Evolutionary conservation across 306 rosid species (phyloP), one percentile per base, ranked within the genome.

Genomic region (Vigna nakashimae): DNA sequence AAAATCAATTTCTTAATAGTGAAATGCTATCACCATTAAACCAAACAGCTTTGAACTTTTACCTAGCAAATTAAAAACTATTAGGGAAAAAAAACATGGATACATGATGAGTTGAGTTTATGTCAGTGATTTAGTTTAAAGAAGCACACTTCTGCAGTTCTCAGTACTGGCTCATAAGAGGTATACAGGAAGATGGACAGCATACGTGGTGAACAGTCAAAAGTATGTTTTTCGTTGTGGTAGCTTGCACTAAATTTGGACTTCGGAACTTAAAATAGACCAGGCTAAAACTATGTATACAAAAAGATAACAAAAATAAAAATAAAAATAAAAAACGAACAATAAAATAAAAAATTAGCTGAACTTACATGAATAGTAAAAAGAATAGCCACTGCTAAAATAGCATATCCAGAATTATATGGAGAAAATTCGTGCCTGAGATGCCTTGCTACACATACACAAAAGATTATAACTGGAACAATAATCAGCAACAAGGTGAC

Each of bases 391-490:
- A 80, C 89, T 74, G 83, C 96, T 73, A 90, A 75, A 86, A 89
- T 76, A 18, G 92, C 91, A 78, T 91, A 90, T 82, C 98, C 97
- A 64, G 91, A 86, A 79, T 84, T 72, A 82, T 85, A 74, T n/a
- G 88, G 82, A 64, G 92, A 74, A 87, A 93, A 86, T 78, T 88
- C 85, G 76, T 93, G 97, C 69, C 90, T 89, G 66, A 93, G 98
- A 84, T 87, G 98, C 84, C 97, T 88, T 0, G 90, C 97, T 66
- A 90, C 96, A 82, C 87, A 90, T 43, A 71, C 85, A 80, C 97
- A 94, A 85, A 94, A 94, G 82, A 90, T 22, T 78, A 87, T 80
- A 69, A 90, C 82, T 13, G 97, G 98, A 83, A 85, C 88, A 77
- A 85, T 70, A 81, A 94, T 87, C 90, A 94, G 82, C 77, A 90